A percentile compares a stretch with the other conserved stretches of the same genome.
These are phyloP conservation scores for Arthroderma sp. DNA, from an alignment of 2,329 filamentous ascomycete species.

Conservation along the genomic window DNA sequence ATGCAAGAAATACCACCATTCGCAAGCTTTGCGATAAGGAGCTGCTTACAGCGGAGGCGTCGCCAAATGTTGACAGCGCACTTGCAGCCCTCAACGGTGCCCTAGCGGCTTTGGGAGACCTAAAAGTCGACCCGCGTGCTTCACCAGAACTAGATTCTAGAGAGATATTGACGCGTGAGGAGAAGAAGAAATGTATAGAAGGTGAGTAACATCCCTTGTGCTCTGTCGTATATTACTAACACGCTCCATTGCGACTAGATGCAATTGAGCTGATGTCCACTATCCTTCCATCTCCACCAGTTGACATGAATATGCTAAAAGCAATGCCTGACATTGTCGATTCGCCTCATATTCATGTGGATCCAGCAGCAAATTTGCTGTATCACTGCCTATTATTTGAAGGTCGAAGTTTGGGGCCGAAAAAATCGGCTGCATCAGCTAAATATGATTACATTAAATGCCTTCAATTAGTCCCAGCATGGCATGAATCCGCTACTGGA, in stretches of 20 bases:
- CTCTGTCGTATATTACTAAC: background rate
- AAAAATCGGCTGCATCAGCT: background rate
- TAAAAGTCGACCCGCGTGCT: background rate
- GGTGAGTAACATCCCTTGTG: background rate
- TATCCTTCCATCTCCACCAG: background rate
- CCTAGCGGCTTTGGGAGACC: background rate
- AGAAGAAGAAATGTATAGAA: conserved; percentile 1
- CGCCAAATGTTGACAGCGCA: background rate
- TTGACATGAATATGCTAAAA: background rate
- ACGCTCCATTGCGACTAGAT: background rate
- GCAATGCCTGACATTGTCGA: conserved; percentile 1
- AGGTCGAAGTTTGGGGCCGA: background rate
- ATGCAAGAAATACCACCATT: conserved; percentile 3
- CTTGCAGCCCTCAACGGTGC: background rate
- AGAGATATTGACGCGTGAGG: background rate
- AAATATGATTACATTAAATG: background rate
- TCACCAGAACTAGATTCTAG: background rate
- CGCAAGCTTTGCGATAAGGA: background rate
- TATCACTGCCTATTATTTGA: conserved; percentile 1
- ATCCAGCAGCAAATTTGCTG: conserved; percentile 2
- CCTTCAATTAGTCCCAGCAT: background rate
- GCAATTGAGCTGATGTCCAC: background rate
- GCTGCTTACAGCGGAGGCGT: background rate
- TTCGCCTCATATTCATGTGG: conserved; percentile 1
- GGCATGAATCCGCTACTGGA: background rate